These are phyloP conservation scores for Polytrichum formosum DNA, from an alignment of 225 moss, liverwort and hornwort genomes.

Conservation along the genomic window DNA sequence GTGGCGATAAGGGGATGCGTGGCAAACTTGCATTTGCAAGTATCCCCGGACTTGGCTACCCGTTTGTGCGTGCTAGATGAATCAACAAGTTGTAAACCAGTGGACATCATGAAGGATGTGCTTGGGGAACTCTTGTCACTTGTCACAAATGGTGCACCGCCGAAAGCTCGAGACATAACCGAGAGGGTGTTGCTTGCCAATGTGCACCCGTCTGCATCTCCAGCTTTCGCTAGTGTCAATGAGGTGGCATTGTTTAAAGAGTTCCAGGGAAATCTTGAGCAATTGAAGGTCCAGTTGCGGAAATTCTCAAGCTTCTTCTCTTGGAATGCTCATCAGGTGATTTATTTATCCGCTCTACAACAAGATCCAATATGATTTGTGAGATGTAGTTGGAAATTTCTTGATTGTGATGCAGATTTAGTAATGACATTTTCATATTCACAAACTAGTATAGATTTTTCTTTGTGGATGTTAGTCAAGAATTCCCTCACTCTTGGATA, in stretches of 20 bases:
- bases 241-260: constrained; percentile 80
- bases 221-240: constrained; percentile 62
- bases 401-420: too few species aligned
- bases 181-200: constrained; percentile 87
- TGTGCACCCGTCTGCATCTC: constrained; percentile 69
- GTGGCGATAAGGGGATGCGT: constrained; percentile 55
- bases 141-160: constrained; percentile 88
- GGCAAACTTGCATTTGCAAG: constrained; percentile 70
- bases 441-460: too few species aligned
- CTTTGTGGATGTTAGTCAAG: too few species aligned
- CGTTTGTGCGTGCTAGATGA: constrained; percentile 54
- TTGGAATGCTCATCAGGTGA: constrained; percentile 93
- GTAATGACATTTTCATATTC: too few species aligned
- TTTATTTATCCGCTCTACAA: not conserved
- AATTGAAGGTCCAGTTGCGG: constrained; percentile 74
- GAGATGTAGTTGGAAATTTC: too few species aligned
- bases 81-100: constrained; percentile 55
- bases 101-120: constrained; percentile 85
- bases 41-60: constrained; percentile 74
- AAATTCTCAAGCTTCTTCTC: constrained; percentile 87
- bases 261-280: constrained; percentile 79
- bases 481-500: too few species aligned
- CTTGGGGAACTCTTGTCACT: constrained; percentile 73
- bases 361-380: too few species aligned
- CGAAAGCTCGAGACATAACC: constrained; percentile 89